Conservation (phyloP, 805 yeast species). For the Jamesozyma hellenica region DNA sequence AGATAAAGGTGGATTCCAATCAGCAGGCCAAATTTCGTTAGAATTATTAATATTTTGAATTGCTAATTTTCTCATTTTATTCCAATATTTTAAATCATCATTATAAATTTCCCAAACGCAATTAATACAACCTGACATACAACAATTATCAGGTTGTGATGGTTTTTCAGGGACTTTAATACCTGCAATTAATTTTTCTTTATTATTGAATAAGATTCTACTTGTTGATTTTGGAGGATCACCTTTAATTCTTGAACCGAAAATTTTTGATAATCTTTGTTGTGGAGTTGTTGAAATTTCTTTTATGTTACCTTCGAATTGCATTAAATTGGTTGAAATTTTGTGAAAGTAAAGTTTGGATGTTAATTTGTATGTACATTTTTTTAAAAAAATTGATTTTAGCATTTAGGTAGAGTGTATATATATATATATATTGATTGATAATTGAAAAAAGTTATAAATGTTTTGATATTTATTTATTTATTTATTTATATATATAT, state of each 20-base stretch:
- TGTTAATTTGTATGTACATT: too few relatives aligned
- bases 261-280: slow-evolving; percentile 39
- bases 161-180: slow-evolving; percentile 76
- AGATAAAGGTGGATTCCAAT: slow-evolving; percentile 48
- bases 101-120: slow-evolving; percentile 93
- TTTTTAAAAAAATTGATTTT: too few relatives aligned
- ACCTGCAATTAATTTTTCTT: slow-evolving; percentile 39
- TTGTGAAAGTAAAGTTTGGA: background rate
- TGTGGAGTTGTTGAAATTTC: slow-evolving; percentile 31
- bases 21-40: slow-evolving; percentile 51
- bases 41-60: slow-evolving; percentile 36
- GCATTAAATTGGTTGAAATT: slow-evolving; percentile 10
- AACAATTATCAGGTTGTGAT: slow-evolving; percentile 86
- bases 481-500: too few relatives aligned
- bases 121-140: slow-evolving; percentile 94
- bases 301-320: slow-evolving; percentile 30
- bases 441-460: too few relatives aligned
- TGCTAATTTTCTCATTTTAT: slow-evolving; percentile 47
- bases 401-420: too few relatives aligned
- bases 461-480: too few relatives aligned
- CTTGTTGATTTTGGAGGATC: slow-evolving; percentile 35
- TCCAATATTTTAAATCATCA: slow-evolving; percentile 85
- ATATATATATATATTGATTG: too few relatives aligned
- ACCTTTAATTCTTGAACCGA: slow-evolving; percentile 50
- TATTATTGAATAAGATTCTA: slow-evolving; percentile 18